Base-by-base conservation (phyloP, 345 rosid species). In the Cardamine resedifolia region DNA sequence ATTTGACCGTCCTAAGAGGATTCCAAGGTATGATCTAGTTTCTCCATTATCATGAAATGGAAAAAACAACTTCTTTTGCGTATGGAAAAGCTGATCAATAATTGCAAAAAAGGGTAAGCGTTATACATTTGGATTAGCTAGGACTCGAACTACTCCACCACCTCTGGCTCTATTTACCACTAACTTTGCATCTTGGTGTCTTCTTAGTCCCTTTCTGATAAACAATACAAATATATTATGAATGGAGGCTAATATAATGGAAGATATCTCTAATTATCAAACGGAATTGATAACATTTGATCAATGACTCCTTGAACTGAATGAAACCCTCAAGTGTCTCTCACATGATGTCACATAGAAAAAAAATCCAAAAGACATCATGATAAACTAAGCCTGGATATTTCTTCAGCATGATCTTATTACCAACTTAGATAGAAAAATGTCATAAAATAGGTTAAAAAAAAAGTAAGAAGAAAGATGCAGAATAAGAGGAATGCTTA, bases 71-170 rank as follows among this genome's bases (percentile, higher is more conserved):
- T 58, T 62, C 60, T 78, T 38, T 63, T 77, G 38, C 43, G 72
- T 58, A 77, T 66, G 57, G 79, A 80, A 82, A 76, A 77, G n/a
- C 24, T 20, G 43, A 50, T 26, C 3, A 10, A 10, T 49, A 10
- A 38, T 19, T 71, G 38, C 62, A 78, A 52, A 55, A 76, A 74
- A 74, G 75, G 65, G 78, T 5, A 81, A 65, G 77, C 70, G 65
- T 79, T 82, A 76, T 85, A 92, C 96, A 80, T 92, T 87, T 58
- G 95, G 82, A 74, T 78, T 85, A 1, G 95, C 94, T 74, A 87
- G 83, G 48, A 90, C 64, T 36, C 55, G 84, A 68, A 86, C 84
- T 61, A 85, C 83, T 71, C 78, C 90, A 59, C 84, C 71, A 59
- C 84, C 71, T 77, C 80, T 89, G 79, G 74, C 72, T 74, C 83